Conservation (phyloP, 179 eudicot genomes). For the Actinidia arguta region DNA sequence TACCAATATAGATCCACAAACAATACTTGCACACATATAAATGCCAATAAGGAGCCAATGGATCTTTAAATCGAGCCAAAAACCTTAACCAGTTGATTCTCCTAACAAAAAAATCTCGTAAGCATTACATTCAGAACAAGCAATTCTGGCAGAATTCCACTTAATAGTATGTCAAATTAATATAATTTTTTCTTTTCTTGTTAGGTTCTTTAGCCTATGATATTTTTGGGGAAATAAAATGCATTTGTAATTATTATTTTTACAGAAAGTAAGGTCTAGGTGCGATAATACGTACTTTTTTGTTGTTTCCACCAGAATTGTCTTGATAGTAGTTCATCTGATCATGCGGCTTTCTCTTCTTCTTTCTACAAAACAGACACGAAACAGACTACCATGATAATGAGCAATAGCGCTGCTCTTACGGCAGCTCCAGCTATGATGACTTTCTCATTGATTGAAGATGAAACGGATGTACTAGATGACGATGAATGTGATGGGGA, state of each 20-base stretch:
- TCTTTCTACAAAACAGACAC: conserved; percentile 39
- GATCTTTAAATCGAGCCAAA: not conserved
- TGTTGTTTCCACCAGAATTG: conserved; percentile 12
- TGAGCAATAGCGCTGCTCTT: conserved; percentile 40
- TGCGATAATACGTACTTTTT: conserved; percentile 3
- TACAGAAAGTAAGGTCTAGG: not conserved
- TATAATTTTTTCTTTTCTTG: no score
- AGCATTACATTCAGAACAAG: not conserved
- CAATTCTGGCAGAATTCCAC: not conserved
- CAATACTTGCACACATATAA: not conserved
- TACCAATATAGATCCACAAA: not conserved
- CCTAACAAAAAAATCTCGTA: not conserved
- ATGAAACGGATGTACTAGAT: not conserved
- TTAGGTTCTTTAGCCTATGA: not conserved
- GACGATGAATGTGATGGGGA: conserved; percentile 23
- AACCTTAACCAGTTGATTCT: not conserved
- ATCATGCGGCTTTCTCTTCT: conserved; percentile 41
- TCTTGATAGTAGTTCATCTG: conserved; percentile 47
- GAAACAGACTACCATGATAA: conserved; percentile 37
- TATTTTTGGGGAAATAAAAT: not conserved
- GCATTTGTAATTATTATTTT: not conserved
- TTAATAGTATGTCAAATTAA: no score
- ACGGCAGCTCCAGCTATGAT: conserved; percentile 47
- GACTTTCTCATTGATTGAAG: conserved; percentile 10
- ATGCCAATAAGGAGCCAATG: not conserved